A percentile compares a stretch with the other conserved stretches of the same genome.
These are phyloP conservation scores for Vachellia collinsii DNA, from an alignment of 306 rosid species.

Conservation along the genomic window DNA sequence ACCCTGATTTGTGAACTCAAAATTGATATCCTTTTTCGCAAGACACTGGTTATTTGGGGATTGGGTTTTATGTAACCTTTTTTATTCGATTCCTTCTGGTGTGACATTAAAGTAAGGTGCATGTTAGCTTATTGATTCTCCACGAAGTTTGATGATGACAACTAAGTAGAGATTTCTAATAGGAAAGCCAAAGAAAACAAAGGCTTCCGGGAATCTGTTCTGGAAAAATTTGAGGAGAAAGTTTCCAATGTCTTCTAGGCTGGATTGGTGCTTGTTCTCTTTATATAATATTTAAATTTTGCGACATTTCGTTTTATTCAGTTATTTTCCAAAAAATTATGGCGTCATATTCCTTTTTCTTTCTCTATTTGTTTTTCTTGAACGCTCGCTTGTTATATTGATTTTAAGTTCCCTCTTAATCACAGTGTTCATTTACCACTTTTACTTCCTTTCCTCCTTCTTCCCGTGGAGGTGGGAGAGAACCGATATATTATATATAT, in stretches of 20 bases:
- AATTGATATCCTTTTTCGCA: background rate
- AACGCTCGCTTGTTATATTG: background rate
- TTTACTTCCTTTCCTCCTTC: conserved; percentile 13
- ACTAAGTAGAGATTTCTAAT: background rate
- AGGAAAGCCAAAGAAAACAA: background rate
- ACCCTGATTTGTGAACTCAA: background rate
- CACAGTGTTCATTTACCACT: background rate
- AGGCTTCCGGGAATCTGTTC: background rate
- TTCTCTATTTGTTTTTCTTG: background rate
- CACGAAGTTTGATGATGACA: background rate
- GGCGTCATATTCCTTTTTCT: background rate
- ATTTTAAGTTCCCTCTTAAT: background rate
- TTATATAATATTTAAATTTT: background rate
- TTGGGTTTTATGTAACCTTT: background rate
- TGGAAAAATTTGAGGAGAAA: background rate
- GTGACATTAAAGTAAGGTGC: background rate
- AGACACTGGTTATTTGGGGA: background rate
- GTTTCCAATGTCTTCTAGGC: background rate
- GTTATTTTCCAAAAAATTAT: background rate
- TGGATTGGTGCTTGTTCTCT: background rate
- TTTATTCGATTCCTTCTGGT: background rate
- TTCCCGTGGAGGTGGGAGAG: background rate
- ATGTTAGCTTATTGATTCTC: conserved; percentile 2
- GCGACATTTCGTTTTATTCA: background rate
- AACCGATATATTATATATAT: background rate